Evolutionary conservation across 140 eudicot genomes (phyloP).

Genomic region (Oenanthe javanica): DNA sequence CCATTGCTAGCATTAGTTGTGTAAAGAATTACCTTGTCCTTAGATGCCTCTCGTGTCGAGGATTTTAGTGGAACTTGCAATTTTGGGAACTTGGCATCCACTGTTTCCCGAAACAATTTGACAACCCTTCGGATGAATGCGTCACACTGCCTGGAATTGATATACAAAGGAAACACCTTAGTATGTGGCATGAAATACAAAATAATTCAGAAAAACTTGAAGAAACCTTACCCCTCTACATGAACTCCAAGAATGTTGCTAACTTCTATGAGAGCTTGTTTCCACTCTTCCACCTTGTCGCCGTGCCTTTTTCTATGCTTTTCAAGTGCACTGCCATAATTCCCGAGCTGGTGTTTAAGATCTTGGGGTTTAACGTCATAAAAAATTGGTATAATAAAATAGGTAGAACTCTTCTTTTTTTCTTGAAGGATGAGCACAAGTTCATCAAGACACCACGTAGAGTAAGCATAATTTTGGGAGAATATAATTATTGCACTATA

Average conservation of each 20-base stretch:
- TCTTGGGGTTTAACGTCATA: background rate
- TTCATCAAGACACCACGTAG: constrained; percentile 9
- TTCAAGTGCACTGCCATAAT: background rate
- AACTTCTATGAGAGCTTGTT: background rate
- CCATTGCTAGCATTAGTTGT: background rate
- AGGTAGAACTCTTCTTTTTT: background rate
- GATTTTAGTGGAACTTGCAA: no score
- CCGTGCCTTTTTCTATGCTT: background rate
- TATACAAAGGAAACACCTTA: no score
- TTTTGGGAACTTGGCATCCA: no score
- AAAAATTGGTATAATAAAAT: background rate
- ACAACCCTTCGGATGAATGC: no score
- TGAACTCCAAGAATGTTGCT: background rate
- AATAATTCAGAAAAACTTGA: background rate
- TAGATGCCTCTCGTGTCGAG: no score
- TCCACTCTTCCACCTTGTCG: constrained; percentile 4
- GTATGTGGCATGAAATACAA: no score
- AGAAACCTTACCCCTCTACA: no score
- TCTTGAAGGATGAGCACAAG: background rate
- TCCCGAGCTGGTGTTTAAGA: background rate
- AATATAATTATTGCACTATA: background rate
- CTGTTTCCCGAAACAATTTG: no score
- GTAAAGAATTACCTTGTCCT: background rate
- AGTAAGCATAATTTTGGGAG: background rate
- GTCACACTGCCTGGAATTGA: no score